Evolutionary conservation across 2,329 filamentous ascomycete genomes (phyloP).

Genomic region (Ilyonectria destructans): DNA sequence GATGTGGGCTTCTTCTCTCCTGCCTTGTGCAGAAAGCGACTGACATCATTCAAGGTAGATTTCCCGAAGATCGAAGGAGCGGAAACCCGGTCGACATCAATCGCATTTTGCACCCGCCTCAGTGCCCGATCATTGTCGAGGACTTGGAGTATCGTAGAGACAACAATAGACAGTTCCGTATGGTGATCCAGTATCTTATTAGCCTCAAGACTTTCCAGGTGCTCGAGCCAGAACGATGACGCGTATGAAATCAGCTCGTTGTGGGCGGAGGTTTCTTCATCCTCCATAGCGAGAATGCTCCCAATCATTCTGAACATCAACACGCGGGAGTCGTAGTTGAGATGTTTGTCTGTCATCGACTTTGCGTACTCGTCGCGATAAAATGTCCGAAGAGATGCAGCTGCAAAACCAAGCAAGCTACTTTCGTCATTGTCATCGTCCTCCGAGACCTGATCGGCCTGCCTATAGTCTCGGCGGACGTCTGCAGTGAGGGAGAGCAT

Average conservation of each 20-base stretch:
- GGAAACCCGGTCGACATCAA: not conserved
- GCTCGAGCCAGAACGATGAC: not conserved
- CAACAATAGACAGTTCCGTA: not conserved
- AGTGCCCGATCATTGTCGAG: not conserved
- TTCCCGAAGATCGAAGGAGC: not conserved
- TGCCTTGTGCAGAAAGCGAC: not conserved
- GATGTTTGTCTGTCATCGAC: not conserved
- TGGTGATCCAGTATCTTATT: not conserved
- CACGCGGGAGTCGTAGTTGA: not conserved
- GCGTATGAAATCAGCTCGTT: not conserved
- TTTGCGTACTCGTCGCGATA: not conserved
- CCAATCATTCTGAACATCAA: not conserved
- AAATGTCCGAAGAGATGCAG: not conserved
- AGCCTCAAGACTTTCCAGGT: not conserved
- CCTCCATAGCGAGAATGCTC: not conserved
- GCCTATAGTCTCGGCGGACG: not conserved
- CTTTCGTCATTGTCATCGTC: not conserved
- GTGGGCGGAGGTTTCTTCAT: not conserved
- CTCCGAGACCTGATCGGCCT: not conserved
- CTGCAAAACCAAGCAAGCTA: not conserved
- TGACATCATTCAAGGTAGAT: not conserved
- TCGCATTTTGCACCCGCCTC: not conserved
- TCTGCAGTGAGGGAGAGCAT: not conserved
- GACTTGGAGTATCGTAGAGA: not conserved
- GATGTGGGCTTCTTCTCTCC: not conserved